These are phyloP conservation scores for Moricandia moricandioides DNA, from an alignment of 345 rosid species.

Conservation along the genomic window DNA sequence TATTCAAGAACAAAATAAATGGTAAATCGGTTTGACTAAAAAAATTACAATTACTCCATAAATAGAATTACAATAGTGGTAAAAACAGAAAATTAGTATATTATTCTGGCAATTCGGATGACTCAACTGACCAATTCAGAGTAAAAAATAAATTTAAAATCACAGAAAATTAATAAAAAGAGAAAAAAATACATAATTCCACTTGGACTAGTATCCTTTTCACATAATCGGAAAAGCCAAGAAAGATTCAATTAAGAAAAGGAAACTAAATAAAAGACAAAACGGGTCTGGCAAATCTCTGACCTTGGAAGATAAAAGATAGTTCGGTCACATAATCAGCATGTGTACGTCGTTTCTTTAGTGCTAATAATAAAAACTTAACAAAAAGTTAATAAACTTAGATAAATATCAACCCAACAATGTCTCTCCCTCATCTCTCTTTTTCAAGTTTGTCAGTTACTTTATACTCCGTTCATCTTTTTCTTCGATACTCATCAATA, in stretches of 20 bases:
- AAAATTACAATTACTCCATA: slow-evolving; percentile 9
- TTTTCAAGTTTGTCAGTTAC: slow-evolving; percentile 9
- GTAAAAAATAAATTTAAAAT: slow-evolving; percentile 20
- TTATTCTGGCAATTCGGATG: slow-evolving; percentile 62
- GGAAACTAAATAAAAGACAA: slow-evolving; percentile 35
- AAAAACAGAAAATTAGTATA: slow-evolving; percentile 34
- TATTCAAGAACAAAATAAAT: slow-evolving; percentile 7
- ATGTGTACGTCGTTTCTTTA: slow-evolving; percentile 69
- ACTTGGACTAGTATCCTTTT: slow-evolving; percentile 39
- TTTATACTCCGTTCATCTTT: slow-evolving; percentile 1
- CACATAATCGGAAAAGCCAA: slow-evolving; percentile 27
- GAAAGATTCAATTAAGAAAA: not conserved
- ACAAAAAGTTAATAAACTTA: not conserved
- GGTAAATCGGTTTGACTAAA: slow-evolving; percentile 33
- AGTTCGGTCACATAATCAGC: slow-evolving; percentile 87
- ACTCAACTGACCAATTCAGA: slow-evolving; percentile 61
- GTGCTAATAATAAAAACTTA: not conserved
- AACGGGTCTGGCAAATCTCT: slow-evolving; percentile 62
- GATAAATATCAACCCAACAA: slow-evolving; percentile 23
- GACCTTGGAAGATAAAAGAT: slow-evolving; percentile 55
- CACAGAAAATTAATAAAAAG: not conserved
- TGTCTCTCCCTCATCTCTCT: slow-evolving; percentile 21
- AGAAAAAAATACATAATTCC: slow-evolving; percentile 22
- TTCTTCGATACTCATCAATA: slow-evolving; percentile 24
- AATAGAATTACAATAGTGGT: slow-evolving; percentile 20